Conservation (phyloP, 1,284 basidiomycete species). For the Cutaneotrichosporon sp. region DNA sequence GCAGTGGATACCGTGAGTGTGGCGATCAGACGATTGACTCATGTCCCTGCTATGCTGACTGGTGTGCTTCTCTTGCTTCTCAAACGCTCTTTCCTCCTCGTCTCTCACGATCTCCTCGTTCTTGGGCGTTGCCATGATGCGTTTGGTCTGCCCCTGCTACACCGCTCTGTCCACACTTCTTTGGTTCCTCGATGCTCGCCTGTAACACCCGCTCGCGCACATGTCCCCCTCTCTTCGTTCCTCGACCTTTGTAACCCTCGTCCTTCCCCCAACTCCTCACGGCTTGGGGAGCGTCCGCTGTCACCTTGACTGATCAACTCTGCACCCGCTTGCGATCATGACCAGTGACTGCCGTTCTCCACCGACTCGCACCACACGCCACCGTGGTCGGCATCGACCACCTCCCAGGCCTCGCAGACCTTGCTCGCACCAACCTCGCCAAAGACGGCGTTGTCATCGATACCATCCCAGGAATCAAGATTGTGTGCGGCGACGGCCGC, state of each 20-base stretch:
- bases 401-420: conserved; percentile 68
- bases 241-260: too few relatives aligned
- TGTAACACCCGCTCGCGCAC: too few relatives aligned
- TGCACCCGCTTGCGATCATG: too few relatives aligned
- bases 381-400: conserved; percentile 89
- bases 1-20: conserved; percentile 62
- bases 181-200: too few relatives aligned
- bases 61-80: too few relatives aligned
- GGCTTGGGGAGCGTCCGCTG: too few relatives aligned
- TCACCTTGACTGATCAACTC: too few relatives aligned
- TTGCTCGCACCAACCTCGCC: conserved; percentile 64
- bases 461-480: conserved; percentile 17
- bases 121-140: too few relatives aligned
- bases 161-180: too few relatives aligned
- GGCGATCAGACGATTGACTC: neutral
- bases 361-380: conserved; percentile 59
- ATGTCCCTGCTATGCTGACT: neutral
- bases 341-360: conserved; percentile 62
- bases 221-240: too few relatives aligned
- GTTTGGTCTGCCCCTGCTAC: too few relatives aligned
- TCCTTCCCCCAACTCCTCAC: too few relatives aligned
- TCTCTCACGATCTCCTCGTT: neutral
- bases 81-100: neutral
- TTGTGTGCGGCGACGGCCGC: conserved; percentile 76
- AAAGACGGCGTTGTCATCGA: conserved; percentile 56